Evolutionary conservation across 2,329 filamentous ascomycete species (phyloP), one percentile per base, ranked within the genome.

Genomic region (Arthrinium phaeospermum): DNA sequence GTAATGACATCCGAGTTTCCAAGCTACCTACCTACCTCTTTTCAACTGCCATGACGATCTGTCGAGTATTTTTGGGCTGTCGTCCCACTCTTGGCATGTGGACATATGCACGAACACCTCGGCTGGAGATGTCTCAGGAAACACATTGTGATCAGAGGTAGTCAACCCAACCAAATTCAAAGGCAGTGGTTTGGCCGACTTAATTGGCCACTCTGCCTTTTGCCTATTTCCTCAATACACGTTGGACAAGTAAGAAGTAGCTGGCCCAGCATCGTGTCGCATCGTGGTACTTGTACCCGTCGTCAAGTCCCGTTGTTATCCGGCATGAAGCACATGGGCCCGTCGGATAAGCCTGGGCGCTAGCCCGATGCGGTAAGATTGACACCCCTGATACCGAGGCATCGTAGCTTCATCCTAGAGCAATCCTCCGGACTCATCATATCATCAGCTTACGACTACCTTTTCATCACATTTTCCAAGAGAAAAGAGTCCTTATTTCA

Each of bases 311-410:
- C 57, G 57, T 64, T n/a, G 57, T 64, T 64, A 64, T 64, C 57
- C 57, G 57, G 57, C 57, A 64, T 37, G 57, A 64, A 64, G 57
- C 57, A 64, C 57, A 64, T 64, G 57, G 57, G 57, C 34, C 57
- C 57, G 30, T 64, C 57, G 22, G 57, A 64, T 64, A 64, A 64
- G 57, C 57, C 19, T 41, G 10, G 1, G 4, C 57, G 57, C 57
- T 64, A 64, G 57, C 57, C 57, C 34, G 22, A 41, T 41, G 13
- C 34, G 34, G 57, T n/a, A 41, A 64, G 57, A 41, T 64, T n/a
- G 34, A 30, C 53, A 64, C n/a, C 57, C 30, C 57, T 64, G 57
- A 64, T 64, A 41, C 57, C 57, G 57, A 64, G 57, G 57, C 19
- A 64, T 64, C 57, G 57, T 64, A 41, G 53, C 53, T 61, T 61